Percentiles rank a stretch among this genome's conserved stretches.
Conservation (phyloP, 805 yeast species). For the Priceomyces carsonii region DNA sequence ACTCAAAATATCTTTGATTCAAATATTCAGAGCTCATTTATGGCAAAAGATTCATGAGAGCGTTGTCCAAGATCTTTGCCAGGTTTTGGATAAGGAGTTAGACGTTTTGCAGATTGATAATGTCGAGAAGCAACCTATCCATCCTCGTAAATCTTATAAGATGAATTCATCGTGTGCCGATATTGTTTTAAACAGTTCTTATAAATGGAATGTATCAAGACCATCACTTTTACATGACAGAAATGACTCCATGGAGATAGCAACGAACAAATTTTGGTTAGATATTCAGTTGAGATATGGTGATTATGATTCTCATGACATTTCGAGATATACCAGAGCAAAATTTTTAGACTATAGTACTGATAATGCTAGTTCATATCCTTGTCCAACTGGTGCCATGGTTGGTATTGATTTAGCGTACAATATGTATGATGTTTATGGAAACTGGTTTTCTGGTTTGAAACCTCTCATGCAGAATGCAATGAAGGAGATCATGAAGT, state of each 20-base stretch:
- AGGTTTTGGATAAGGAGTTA: slow-evolving; percentile 84
- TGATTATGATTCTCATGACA: slow-evolving; percentile 96
- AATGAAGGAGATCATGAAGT: slow-evolving; percentile 90
- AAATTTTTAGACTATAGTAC: slow-evolving; percentile 91
- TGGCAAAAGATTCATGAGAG: slow-evolving; percentile 99
- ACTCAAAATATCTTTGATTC: slow-evolving; percentile 89
- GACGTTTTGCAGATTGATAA: slow-evolving; percentile 79
- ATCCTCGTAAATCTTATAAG: slow-evolving; percentile 95
- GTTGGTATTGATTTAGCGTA: slow-evolving; percentile 92
- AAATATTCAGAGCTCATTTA: slow-evolving; percentile 94
- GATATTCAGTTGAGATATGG: slow-evolving; percentile 96
- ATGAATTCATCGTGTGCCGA: slow-evolving; percentile 97
- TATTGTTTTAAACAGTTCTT: slow-evolving; percentile 69
- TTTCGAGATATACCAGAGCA: slow-evolving; percentile 88
- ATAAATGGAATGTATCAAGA: slow-evolving; percentile 77
- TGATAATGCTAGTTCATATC: slow-evolving; percentile 82
- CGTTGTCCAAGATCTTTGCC: slow-evolving; percentile 89
- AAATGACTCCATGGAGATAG: slow-evolving; percentile 62
- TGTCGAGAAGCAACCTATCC: slow-evolving; percentile 89
- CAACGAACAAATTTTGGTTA: slow-evolving; percentile 81
- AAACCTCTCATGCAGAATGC: slow-evolving; percentile 89
- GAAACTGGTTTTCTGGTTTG: slow-evolving; percentile 96
- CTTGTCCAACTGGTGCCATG: slow-evolving; percentile 90
- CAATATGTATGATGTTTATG: slow-evolving; percentile 94
- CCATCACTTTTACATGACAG: slow-evolving; percentile 80